Base-by-base conservation (phyloP, 768 basidiomycete genomes). In the Mycena venus region DNA sequence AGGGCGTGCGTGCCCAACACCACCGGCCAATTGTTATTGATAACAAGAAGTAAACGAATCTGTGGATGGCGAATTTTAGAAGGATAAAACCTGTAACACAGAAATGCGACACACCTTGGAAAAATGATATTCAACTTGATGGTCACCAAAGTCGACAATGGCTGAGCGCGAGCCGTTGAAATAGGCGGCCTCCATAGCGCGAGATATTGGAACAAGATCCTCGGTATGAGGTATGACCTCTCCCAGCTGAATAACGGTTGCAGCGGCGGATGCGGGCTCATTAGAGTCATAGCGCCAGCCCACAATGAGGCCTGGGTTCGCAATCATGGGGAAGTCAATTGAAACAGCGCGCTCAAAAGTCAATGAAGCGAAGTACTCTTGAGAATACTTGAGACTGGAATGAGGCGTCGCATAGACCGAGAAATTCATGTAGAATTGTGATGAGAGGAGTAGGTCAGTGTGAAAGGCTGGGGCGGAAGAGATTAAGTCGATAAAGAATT, bases 41-140 rank as follows among this genome's bases (percentile, higher is more conserved):
- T 62, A 5, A 47, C 32, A 31, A 62, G 25, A 14, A 70, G 36
- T 21, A 70, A n/a, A 14, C 61, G 51, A 29, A 70, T 42, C 69
- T 70, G 23, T n/a, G n/a, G n/a, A n/a, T n/a, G n/a, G n/a, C n/a
- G n/a, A n/a, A n/a, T n/a, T n/a, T n/a, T n/a, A n/a, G n/a, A n/a
- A n/a, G n/a, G n/a, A n/a, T n/a, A n/a, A n/a, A n/a, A n/a, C n/a
- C n/a, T n/a, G n/a, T n/a, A n/a, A n/a, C n/a, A n/a, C n/a, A n/a
- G n/a, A n/a, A n/a, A n/a, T n/a, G n/a, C n/a, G n/a, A 44, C 49
- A 25, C 9, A 70, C 69, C 23, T 70, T 70, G 2, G 60, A 63
- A 19, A 70, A 70, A 23, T 70, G 69, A 17, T 32, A 44, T 2
- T 23, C 9, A 2, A 53, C 1, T 2, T 62, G 27, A 5, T 36